Evolutionary conservation across 1,139 yeast genomes (phyloP).

Genomic region (Pneumocystis oryctolagi): DNA sequence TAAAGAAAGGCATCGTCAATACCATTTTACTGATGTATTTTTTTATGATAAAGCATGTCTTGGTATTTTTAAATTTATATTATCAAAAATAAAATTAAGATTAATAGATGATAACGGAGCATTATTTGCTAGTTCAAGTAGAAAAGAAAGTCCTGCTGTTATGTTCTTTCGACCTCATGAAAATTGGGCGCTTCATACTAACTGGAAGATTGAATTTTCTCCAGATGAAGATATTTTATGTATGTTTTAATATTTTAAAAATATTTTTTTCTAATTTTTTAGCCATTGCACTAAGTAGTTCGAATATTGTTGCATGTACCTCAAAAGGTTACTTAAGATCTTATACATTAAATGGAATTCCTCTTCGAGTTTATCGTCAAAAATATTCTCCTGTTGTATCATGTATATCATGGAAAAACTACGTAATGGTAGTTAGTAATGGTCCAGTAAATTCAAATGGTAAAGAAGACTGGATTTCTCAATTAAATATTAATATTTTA

Average conservation of each 20-base stretch:
- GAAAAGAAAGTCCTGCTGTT: conserved; percentile 12
- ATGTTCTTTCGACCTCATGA: conserved; percentile 36
- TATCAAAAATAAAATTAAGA: conserved; percentile 19
- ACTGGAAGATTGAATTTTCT: conserved; percentile 26
- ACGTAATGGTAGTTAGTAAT: conserved; percentile 30
- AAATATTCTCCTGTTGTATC: conserved; percentile 39
- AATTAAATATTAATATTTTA: not conserved
- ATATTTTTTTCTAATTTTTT: not conserved
- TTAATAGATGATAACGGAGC: conserved; percentile 13
- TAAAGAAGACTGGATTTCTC: not conserved
- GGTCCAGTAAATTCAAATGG: conserved; percentile 15
- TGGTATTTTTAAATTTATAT: conserved; percentile 37
- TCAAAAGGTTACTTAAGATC: conserved; percentile 42
- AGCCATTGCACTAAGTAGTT: conserved; percentile 38
- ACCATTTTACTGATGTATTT: conserved; percentile 66
- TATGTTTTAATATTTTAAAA: not conserved
- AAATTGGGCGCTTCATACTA: conserved; percentile 16
- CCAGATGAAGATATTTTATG: not conserved
- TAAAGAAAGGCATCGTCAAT: conserved; percentile 60
- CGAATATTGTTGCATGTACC: conserved; percentile 39
- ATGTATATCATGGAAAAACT: conserved; percentile 35
- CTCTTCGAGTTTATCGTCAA: conserved; percentile 35
- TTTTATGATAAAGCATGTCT: conserved; percentile 63
- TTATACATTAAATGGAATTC: conserved; percentile 42
- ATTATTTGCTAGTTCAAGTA: conserved; percentile 13